Percentiles rank a stretch among this genome's conserved stretches.
phyloP scores from a whole-genome alignment of 768 basidiomycete genomes.

The Mycena albidolilacea region DNA sequence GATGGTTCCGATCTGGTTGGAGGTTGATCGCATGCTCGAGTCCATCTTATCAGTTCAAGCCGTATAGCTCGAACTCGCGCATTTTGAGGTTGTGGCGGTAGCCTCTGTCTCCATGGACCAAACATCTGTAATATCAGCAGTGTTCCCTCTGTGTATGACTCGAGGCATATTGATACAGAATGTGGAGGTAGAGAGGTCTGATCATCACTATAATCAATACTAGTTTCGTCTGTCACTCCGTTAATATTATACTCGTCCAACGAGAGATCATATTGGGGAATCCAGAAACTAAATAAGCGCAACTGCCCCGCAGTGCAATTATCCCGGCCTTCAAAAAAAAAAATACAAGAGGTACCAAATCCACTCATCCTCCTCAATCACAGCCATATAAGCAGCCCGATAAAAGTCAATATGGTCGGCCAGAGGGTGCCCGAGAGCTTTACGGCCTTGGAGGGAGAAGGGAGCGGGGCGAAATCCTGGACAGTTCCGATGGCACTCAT shows the following conservation, averaged over 20 bases:
- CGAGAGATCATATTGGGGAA: no score
- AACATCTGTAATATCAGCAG: not conserved
- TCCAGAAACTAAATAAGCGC: no score
- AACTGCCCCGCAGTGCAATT: not conserved
- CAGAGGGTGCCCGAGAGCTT: not conserved
- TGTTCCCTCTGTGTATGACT: not conserved
- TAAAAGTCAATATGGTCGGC: not conserved
- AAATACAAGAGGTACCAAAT: not conserved
- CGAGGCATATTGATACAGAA: not conserved
- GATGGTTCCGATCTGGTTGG: not conserved
- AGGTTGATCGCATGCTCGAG: not conserved
- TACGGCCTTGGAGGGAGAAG: not conserved
- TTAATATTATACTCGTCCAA: no score
- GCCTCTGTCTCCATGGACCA: not conserved
- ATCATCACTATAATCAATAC: no score
- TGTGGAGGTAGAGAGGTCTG: not conserved
- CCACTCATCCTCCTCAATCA: not conserved
- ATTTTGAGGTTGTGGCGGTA: no score
- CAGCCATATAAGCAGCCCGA: not conserved
- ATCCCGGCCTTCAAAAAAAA: not conserved
- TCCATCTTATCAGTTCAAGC: not conserved
- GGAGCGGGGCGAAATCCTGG: not conserved
- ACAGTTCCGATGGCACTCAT: conserved; percentile 23
- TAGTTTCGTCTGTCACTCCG: no score
- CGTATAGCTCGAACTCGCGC: not conserved